Evolutionary conservation across 768 basidiomycete genomes (phyloP).

Genomic region (Hebeloma cylindrosporum): DNA sequence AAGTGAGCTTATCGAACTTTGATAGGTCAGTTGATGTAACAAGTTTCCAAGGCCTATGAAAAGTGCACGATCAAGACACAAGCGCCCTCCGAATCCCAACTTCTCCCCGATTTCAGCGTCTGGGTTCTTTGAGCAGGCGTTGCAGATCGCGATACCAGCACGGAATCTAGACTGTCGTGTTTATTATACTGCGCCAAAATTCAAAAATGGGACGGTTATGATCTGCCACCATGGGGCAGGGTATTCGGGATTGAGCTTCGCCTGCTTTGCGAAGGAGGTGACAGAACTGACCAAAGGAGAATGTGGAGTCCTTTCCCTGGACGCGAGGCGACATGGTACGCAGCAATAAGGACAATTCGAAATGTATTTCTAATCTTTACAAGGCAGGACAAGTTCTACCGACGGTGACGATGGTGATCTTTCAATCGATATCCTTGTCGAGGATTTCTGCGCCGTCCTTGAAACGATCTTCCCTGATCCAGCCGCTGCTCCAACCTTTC

Average conservation of each 20-base stretch:
- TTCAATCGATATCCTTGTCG: slow-evolving; percentile 66
- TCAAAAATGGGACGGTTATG: slow-evolving; percentile 62
- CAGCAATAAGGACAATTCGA: neutral
- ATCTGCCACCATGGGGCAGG: slow-evolving; percentile 97
- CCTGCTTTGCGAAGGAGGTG: slow-evolving; percentile 85
- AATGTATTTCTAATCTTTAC: neutral
- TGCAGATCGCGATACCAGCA: slow-evolving; percentile 67
- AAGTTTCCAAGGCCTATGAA: slow-evolving; percentile 33
- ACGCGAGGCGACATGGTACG: slow-evolving; percentile 88
- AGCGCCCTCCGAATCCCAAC: slow-evolving; percentile 52
- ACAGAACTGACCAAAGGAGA: slow-evolving; percentile 58
- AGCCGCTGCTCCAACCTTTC: slow-evolving; percentile 60
- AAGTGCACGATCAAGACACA: slow-evolving; percentile 27
- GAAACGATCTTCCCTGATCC: slow-evolving; percentile 69
- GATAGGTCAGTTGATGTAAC: slow-evolving; percentile 17
- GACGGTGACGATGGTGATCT: slow-evolving; percentile 53
- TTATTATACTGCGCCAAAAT: slow-evolving; percentile 78
- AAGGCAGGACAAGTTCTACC: slow-evolving; percentile 65
- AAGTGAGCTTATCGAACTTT: slow-evolving; percentile 33
- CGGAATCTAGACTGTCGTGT: slow-evolving; percentile 69
- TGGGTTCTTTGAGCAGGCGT: slow-evolving; percentile 75
- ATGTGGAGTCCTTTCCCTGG: slow-evolving; percentile 78
- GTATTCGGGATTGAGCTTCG: slow-evolving; percentile 87
- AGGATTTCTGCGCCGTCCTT: slow-evolving; percentile 74
- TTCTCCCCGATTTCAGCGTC: slow-evolving; percentile 77